Base-by-base conservation (phyloP, 1,284 basidiomycete species). In the Sporisorium graminicola region DNA sequence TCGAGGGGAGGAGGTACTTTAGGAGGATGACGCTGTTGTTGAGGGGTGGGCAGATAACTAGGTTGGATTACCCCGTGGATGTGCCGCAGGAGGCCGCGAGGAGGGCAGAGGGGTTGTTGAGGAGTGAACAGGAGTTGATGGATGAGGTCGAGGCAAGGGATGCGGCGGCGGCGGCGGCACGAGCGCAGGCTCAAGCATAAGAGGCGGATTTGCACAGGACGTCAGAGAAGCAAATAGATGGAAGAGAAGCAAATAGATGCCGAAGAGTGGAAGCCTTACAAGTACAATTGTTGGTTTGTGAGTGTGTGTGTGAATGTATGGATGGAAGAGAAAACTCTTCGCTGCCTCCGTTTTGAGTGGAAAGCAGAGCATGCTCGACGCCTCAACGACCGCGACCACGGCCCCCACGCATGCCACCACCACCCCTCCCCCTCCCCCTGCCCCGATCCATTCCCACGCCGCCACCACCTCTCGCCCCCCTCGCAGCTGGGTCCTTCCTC, bases 11-110 rank as follows among this genome's bases (percentile, higher is more conserved):
- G 26, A 55, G 46, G 26, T 64, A 58, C 16, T 53, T 70, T 10
- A 77, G 68, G 37, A 66, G 78, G 2, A 70, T 79, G 65, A 81
- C 76, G 42, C 54, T 85, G 51, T 63, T 84, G 26, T 53, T 84
- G 24, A 54, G 65, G 3, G 80, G 79, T 9, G 81, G 81, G 0
- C 82, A 84, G 58, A 58, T 83, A 27, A 79, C 76, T 0, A 73
- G 80, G 22, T 14, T 83, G 31, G 70, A 80, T 42, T 84, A 80
- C 46, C 81, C 82, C 6, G 55, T 84, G 18, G 27, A 59, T 12
- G 27, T 53, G 14, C 66, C 78, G 7, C 31, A 73, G 10, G 56
- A 78, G 35, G 78, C 78, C 3, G 79, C 69, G 6, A 27, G 24
- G 33, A 65, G 65, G 10, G 82, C 82, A 1, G 44, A 80, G 13